Conservation (phyloP, 768 basidiomycete species). For the Glaciozyma martinii region DNA sequence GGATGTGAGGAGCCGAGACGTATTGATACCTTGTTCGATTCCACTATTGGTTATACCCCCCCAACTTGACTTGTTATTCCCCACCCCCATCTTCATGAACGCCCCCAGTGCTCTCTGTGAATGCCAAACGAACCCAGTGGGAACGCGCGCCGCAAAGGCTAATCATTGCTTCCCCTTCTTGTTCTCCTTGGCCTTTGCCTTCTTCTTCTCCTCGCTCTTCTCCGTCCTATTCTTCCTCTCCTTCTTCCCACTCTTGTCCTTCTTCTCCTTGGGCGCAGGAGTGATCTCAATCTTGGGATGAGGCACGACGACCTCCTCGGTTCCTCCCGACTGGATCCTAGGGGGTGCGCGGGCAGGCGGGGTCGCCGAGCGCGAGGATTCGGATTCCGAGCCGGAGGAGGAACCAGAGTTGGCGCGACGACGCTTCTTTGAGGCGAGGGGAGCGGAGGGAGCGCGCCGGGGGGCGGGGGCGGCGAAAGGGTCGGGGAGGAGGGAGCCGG, state of each 20-base stretch:
- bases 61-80: too few relatives aligned
- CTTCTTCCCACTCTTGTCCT: conserved; percentile 32
- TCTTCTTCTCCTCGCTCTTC: conserved; percentile 30
- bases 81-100: too few relatives aligned
- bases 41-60: too few relatives aligned
- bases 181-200: conserved; percentile 29
- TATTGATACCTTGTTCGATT: too few relatives aligned
- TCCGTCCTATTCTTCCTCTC: conserved; percentile 25
- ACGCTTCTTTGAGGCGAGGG: conserved; percentile 1
- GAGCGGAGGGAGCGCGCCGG: background rate
- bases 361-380: too few relatives aligned
- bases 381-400: background rate
- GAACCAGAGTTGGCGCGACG: conserved; percentile 10
- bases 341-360: conserved; percentile 10
- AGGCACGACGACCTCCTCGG: conserved; percentile 22
- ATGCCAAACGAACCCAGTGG: too few relatives aligned
- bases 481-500: conserved; percentile 34
- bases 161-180: background rate
- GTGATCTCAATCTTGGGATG: conserved; percentile 6
- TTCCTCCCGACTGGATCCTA: conserved; percentile 29
- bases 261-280: conserved; percentile 18
- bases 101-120: too few relatives aligned
- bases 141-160: too few relatives aligned
- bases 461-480: conserved; percentile 19
- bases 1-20: too few relatives aligned